Base-by-base conservation (phyloP, 148 eudicot species). In the Vaccinium vitisidaea region DNA sequence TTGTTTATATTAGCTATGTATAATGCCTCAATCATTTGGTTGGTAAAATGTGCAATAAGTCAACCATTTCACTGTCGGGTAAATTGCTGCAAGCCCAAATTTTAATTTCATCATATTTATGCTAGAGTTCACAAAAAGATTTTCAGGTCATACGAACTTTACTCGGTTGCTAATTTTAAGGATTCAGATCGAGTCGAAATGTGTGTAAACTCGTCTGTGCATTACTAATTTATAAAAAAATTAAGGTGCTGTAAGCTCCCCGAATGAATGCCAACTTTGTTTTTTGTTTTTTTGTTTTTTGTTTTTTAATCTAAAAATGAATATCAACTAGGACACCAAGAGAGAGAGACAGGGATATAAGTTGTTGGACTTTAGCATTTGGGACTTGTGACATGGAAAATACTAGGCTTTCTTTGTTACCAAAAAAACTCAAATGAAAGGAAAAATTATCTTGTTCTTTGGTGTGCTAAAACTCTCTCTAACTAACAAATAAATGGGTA, bases 281-380 rank as follows among this genome's bases (percentile, higher is more conserved):
- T 25, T 36, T 36, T 25, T n/a, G n/a, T n/a, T n/a, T n/a, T n/a
- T n/a, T n/a, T n/a, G n/a, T 9, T 23, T 65, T 65, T 65, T 27
- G 0, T 23, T 9, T 10, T 65, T 39, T 39, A 39, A 39, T 39
- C 43, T 39, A 39, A 39, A 39, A 39, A 39, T 39, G 43, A 39
- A 2, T 39, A 43, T 43, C 25, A 65, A 65, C 16, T 23, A 23
- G 32, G 10, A 65, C 32, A n/a, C 71, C 32, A 3, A 9, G 16
- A 25, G 73, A 25, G 15, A 3, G 36, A 16, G 7, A 69, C 18
- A 25, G 15, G 13, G 74, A 11, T 4, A 63, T 30, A 0, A 1
- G 32, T 65, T 80, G 63, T 83, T 83, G 80, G 86, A 85, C 87
- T 87, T 89, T 43, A 46, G 14, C 23, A 21, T 30, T 30, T 61